These are phyloP conservation scores for Cutaneotrichosporon cutaneum DNA, from an alignment of 1,284 basidiomycete genomes.

Conservation along the genomic window DNA sequence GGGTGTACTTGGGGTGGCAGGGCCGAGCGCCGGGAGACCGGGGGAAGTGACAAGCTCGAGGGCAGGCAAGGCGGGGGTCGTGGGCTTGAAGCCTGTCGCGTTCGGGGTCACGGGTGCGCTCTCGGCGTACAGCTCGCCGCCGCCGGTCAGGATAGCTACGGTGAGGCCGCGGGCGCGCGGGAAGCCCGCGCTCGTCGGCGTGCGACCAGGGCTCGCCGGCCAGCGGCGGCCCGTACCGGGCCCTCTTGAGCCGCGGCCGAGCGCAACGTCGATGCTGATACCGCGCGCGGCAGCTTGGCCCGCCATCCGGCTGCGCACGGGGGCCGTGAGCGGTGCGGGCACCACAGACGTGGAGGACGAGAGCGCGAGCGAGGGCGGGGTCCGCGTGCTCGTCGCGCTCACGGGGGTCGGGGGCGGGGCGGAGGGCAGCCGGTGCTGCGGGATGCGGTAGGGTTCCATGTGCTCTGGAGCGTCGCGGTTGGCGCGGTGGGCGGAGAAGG, in stretches of 20 bases:
- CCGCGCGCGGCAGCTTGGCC: slow-evolving; percentile 31
- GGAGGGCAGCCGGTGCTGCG: slow-evolving; percentile 16
- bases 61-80: slow-evolving; percentile 4
- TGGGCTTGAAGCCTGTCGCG: background rate
- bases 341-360: background rate
- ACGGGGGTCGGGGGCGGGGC: slow-evolving; percentile 11
- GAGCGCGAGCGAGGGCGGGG: slow-evolving; percentile 6
- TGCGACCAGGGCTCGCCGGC: slow-evolving; percentile 10
- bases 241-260: slow-evolving; percentile 11
- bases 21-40: slow-evolving; percentile 13
- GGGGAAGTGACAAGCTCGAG: slow-evolving; percentile 31
- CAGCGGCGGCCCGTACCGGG: background rate
- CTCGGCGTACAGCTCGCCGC: slow-evolving; percentile 34
- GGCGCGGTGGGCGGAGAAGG: background rate
- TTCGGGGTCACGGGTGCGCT: slow-evolving; percentile 35
- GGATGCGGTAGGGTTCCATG: slow-evolving; percentile 21
- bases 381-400: background rate
- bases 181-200: slow-evolving; percentile 4
- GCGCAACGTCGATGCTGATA: slow-evolving; percentile 31
- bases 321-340: slow-evolving; percentile 10
- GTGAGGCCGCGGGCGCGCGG: slow-evolving; percentile 35
- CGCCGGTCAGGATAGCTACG: slow-evolving; percentile 40
- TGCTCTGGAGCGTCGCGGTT: background rate
- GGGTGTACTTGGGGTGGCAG: background rate
- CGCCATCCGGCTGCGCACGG: slow-evolving; percentile 24